These are phyloP conservation scores for Aurinia saxatilis DNA, from an alignment of 345 rosid species.

Conservation along the genomic window DNA sequence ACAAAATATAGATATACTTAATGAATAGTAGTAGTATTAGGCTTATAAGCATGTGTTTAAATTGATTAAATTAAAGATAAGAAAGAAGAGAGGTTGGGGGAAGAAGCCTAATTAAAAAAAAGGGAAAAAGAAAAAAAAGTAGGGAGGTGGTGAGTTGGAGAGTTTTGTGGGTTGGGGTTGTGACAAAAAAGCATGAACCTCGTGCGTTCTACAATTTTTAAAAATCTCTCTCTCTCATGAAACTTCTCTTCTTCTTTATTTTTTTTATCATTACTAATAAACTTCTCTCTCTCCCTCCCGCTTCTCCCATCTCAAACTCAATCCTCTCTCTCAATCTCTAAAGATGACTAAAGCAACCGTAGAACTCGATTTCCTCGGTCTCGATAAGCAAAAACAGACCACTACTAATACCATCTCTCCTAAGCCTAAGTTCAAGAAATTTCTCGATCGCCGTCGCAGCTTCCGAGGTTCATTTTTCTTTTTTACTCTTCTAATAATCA, in stretches of 20 bases:
- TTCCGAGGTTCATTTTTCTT: slow-evolving; percentile 46
- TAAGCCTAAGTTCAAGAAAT: slow-evolving; percentile 40
- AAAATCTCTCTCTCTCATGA: slow-evolving; percentile 18
- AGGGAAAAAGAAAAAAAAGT: neutral
- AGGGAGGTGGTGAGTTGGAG: neutral
- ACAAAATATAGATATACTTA: neutral
- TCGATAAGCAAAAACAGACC: slow-evolving; percentile 32
- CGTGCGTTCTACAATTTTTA: slow-evolving; percentile 19
- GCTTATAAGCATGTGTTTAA: slow-evolving; percentile 8
- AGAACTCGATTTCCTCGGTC: slow-evolving; percentile 69
- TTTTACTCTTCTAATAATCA: neutral
- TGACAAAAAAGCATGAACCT: slow-evolving; percentile 21
- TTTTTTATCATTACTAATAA: neutral
- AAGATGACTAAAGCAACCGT: slow-evolving; percentile 45
- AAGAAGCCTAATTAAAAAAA: neutral
- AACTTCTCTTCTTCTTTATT: no score
- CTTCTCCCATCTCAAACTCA: neutral
- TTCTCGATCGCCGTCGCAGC: slow-evolving; percentile 57
- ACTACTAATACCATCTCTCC: slow-evolving; percentile 25
- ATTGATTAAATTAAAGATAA: neutral
- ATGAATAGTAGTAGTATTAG: neutral
- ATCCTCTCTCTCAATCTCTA: neutral
- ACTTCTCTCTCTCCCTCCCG: neutral
- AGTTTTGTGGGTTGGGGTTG: neutral
- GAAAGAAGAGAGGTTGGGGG: slow-evolving; percentile 1